Evolutionary conservation across 257 asterid genomes (phyloP), one percentile per base, ranked within the genome.

Genomic region (Euphrasia confusa): DNA sequence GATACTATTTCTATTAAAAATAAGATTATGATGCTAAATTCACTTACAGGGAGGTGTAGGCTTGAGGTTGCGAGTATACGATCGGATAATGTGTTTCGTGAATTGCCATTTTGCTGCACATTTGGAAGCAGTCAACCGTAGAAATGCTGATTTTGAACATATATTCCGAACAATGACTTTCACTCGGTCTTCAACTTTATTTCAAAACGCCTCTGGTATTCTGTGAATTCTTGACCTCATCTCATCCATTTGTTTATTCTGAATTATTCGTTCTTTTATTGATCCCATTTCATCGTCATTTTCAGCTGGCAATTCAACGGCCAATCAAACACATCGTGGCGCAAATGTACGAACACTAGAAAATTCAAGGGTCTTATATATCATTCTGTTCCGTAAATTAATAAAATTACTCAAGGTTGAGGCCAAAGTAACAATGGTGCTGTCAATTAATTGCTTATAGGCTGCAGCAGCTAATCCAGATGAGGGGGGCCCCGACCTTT

Each of bases 41-140:
- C 10, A 24, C 28, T 60, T 77, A 80, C 91, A 90, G 91, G 96
- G 98, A 7, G 98, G 96, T 66, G 98, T 90, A 7, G 96, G 94
- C 18, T 75, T 90, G 78, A 78, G 96, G 83, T 74, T 90, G 82
- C 86, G 98, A 82, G 96, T 90, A 52, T 88, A 42, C 72, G 98
- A 88, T 60, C 86, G 95, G 57, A 81, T 82, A 42, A 80, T 85
- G 73, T 88, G 98, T 78, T 90, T 85, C 32, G 79, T 65, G n/a
- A 90, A 90, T 65, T 90, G 96, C 57, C 98, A 90, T 77, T 77
- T 90, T 49, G 96, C 96, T 72, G 98, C 98, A 60, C 98, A 90
- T 81, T 75, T 90, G 68, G 98, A 90, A 79, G 98, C 98, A 65
- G 90, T 90, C 39, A 85, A 80, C 64, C 85, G 90, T 9, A 79